Conservation (phyloP, 1,284 basidiomycete genomes). For the Paramarasmius palmivorus region DNA sequence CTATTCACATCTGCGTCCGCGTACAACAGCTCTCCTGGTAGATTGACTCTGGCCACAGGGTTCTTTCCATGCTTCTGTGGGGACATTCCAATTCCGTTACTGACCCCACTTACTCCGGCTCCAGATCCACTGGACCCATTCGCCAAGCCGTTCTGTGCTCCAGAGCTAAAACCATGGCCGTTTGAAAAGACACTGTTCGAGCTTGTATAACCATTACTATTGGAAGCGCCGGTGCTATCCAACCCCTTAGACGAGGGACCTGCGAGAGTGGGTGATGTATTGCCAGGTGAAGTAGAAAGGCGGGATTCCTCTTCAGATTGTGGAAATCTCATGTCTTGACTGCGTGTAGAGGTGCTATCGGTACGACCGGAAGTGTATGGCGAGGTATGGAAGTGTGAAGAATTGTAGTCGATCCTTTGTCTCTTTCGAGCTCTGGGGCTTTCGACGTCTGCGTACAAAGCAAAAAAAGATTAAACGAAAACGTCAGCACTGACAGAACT, state of each 20-base stretch:
- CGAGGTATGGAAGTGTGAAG: slow-evolving; percentile 1
- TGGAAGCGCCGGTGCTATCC: slow-evolving; percentile 43
- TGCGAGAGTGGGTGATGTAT: slow-evolving; percentile 30
- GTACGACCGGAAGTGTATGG: slow-evolving; percentile 19
- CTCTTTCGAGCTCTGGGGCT: slow-evolving; percentile 63
- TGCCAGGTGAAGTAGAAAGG: slow-evolving; percentile 46
- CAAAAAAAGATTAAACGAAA: slow-evolving; percentile 16
- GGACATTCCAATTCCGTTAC: slow-evolving; percentile 34
- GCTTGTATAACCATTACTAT: slow-evolving; percentile 41
- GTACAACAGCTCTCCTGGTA: slow-evolving; percentile 73
- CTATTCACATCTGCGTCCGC: slow-evolving; percentile 79
- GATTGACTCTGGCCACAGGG: slow-evolving; percentile 54
- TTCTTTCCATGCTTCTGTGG: slow-evolving; percentile 46
- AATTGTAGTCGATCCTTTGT: slow-evolving; percentile 55
- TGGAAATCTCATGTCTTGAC: slow-evolving; percentile 51
- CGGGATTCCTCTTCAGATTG: slow-evolving; percentile 45
- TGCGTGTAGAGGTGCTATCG: slow-evolving; percentile 13
- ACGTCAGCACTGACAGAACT: slow-evolving; percentile 17
- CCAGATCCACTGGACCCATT: slow-evolving; percentile 35
- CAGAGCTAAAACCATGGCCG: slow-evolving; percentile 40
- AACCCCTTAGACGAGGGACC: slow-evolving; percentile 55
- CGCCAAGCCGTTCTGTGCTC: slow-evolving; percentile 26
- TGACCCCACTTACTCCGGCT: slow-evolving; percentile 29
- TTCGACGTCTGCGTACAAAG: slow-evolving; percentile 44
- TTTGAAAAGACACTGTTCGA: slow-evolving; percentile 23